Conservation (phyloP, 495 filamentous ascomycete species). For the Lichenothelia convexa region DNA sequence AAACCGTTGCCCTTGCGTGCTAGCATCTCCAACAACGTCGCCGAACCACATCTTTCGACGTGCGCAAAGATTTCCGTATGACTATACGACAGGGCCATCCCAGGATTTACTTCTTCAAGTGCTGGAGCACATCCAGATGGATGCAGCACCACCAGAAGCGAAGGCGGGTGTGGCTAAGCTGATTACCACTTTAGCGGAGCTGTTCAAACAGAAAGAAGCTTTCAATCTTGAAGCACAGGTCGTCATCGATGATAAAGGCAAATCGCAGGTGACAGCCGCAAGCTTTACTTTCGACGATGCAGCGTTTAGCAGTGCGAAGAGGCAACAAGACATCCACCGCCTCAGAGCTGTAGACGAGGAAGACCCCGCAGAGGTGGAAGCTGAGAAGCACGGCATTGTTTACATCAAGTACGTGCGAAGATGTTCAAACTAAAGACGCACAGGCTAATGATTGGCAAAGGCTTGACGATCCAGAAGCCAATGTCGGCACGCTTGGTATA, state of each 20-base stretch:
- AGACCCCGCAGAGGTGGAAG: constrained; percentile 41
- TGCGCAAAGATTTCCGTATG: constrained; percentile 41
- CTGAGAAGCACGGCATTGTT: constrained; percentile 54
- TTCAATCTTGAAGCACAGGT: constrained; percentile 20
- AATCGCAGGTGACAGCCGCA: constrained; percentile 25
- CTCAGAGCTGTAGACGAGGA: constrained; percentile 33
- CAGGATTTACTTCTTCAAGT: too few species aligned
- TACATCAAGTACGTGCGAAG: constrained; percentile 34
- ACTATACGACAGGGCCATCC: constrained; percentile 29
- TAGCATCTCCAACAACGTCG: constrained; percentile 36
- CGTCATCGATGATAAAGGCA: constrained; percentile 3
- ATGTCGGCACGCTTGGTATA: constrained; percentile 54
- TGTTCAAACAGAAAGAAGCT: constrained; percentile 54
- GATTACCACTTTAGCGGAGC: constrained; percentile 33
- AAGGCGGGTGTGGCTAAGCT: constrained; percentile 28
- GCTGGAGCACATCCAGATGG: constrained; percentile 33
- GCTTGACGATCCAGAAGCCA: too few species aligned
- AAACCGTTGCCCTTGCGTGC: constrained; percentile 43
- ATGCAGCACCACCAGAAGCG: constrained; percentile 19
- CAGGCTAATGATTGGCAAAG: too few species aligned
- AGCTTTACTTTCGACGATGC: constrained; percentile 56
- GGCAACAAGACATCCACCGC: constrained; percentile 46
- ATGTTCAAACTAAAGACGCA: constrained; percentile 6
- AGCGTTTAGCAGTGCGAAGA: constrained; percentile 42
- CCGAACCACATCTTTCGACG: constrained; percentile 17